Percentiles rank a stretch among this genome's conserved stretches.
phyloP scores from a whole-genome alignment of 805 yeast species.

The Saccharomycopsis fermentans region DNA sequence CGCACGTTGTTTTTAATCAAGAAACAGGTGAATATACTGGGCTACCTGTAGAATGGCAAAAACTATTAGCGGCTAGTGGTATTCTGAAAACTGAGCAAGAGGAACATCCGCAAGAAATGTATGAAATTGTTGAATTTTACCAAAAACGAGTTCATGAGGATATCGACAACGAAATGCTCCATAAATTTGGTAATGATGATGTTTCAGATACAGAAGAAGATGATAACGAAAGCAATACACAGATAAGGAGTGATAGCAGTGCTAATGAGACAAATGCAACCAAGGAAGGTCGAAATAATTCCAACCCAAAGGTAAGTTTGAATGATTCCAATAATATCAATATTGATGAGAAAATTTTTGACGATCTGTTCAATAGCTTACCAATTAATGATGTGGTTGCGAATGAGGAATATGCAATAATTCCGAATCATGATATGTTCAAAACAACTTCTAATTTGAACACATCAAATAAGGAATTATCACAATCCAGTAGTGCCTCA shows the following conservation, averaged over 20 bases:
- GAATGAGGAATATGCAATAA: neutral
- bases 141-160: conserved; percentile 36
- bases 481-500: neutral
- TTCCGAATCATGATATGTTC: neutral
- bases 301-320: neutral
- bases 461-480: neutral
- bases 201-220: neutral
- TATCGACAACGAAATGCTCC: conserved; percentile 37
- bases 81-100: conserved; percentile 82
- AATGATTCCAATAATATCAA: neutral
- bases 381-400: neutral
- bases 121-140: conserved; percentile 82
- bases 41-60: conserved; percentile 88
- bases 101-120: conserved; percentile 88
- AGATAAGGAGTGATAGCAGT: neutral
- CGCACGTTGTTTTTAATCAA: conserved; percentile 86
- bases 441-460: neutral
- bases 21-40: conserved; percentile 84
- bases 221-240: neutral
- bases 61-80: conserved; percentile 71
- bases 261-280: neutral
- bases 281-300: neutral
- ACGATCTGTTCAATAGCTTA: neutral
- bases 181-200: conserved; percentile 28
- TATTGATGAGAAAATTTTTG: neutral